Evolutionary conservation across 2,329 filamentous ascomycete species (phyloP).

Genomic region (Curvularia lunata): DNA sequence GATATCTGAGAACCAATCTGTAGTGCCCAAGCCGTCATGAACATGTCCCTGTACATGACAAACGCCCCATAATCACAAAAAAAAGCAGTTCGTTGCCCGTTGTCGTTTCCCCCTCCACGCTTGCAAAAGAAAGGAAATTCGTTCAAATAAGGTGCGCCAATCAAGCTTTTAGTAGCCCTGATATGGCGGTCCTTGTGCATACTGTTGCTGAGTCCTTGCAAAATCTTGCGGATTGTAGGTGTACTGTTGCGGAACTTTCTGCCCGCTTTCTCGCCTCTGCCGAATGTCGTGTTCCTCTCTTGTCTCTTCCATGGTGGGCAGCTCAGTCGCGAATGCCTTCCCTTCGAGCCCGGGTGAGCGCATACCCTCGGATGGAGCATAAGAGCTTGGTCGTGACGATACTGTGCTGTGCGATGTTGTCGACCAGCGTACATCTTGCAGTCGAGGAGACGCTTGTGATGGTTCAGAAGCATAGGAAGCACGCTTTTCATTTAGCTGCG

Average conservation of each 20-base stretch:
- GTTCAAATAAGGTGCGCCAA: background rate
- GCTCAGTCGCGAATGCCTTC: conserved; percentile 42
- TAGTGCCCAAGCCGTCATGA: background rate
- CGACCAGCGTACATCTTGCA: conserved; percentile 43
- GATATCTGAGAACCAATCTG: conserved; percentile 4
- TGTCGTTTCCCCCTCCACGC: background rate
- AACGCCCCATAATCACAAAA: background rate
- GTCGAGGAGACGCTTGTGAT: conserved; percentile 33
- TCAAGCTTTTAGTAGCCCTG: background rate
- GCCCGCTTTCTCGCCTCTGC: conserved; percentile 23
- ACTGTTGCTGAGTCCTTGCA: conserved; percentile 26
- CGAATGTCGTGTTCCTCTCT: conserved; percentile 40
- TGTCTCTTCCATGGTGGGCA: conserved; percentile 47
- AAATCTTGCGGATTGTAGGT: conserved; percentile 47
- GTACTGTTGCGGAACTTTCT: conserved; percentile 32
- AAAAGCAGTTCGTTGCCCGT: background rate
- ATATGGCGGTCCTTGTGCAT: conserved; percentile 18
- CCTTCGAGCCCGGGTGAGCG: conserved; percentile 45
- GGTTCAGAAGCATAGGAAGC: conserved; percentile 32
- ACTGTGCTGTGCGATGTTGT: conserved; percentile 34
- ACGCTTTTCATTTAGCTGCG: conserved; percentile 35
- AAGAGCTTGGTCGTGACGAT: conserved; percentile 46
- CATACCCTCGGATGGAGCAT: conserved; percentile 43
- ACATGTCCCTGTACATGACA: background rate
- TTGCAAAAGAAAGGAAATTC: background rate